Conservation (phyloP, 257 asterid genomes). For the Solanum bukasovii region DNA sequence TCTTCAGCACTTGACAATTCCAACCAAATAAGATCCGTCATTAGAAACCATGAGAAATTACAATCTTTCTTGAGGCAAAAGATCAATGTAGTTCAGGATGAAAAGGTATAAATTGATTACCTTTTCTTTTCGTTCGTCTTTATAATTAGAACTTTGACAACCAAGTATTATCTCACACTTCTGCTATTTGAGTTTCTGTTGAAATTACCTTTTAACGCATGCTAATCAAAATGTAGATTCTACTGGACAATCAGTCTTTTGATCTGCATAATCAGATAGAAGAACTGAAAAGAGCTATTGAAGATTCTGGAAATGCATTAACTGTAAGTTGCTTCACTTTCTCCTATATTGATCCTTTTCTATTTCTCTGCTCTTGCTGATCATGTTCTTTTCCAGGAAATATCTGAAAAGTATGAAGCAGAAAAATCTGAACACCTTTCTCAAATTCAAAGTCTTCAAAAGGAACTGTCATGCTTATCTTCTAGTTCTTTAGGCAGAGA, state of each 20-base stretch:
- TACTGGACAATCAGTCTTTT: constrained; percentile 38
- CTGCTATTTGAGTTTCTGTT: constrained; percentile 10
- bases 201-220: neutral
- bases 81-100: constrained; percentile 51
- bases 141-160: neutral
- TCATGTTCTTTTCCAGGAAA: constrained; percentile 39
- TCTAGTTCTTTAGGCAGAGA: constrained; percentile 73
- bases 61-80: constrained; percentile 39
- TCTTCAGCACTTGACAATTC: constrained; percentile 40
- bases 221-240: constrained; percentile 37
- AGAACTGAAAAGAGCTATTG: constrained; percentile 37
- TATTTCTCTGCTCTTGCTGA: constrained; percentile 9
- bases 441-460: constrained; percentile 52
- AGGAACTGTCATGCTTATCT: constrained; percentile 54
- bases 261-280: constrained; percentile 50
- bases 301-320: constrained; percentile 32
- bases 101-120: constrained; percentile 40
- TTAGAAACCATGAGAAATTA: constrained; percentile 38
- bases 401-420: constrained; percentile 39
- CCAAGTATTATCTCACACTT: neutral
- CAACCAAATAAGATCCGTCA: constrained; percentile 30
- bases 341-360: neutral
- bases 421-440: constrained; percentile 40
- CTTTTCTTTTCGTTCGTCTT: neutral
- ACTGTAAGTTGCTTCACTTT: constrained; percentile 29